Evolutionary conservation across 2,329 filamentous ascomycete genomes (phyloP), one percentile per base, ranked within the genome.

Genomic region (Sporothrix sp.): DNA sequence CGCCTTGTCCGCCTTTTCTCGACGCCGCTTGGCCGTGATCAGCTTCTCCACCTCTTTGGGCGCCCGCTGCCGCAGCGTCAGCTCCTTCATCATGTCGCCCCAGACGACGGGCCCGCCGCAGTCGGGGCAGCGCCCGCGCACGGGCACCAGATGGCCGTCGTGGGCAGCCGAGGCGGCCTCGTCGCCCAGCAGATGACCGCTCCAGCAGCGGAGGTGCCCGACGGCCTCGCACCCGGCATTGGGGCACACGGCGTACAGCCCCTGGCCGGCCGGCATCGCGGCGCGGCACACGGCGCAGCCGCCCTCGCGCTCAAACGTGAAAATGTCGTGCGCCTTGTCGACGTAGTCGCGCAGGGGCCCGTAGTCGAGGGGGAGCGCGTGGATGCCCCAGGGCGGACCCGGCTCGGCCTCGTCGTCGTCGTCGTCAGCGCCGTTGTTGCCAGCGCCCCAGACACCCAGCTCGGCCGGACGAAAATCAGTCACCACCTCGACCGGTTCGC

Each of bases 71-170:
- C 91, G 76, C 44, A 95, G 67, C 46, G 77, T 93, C 58, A 95
- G 66, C 62, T 95, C 90, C 62, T 82, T 90, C 69, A 94, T 84
- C 68, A 96, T 78, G 43, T 85, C 78, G 0, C 74, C 71, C 91
- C 91, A 97, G 46, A 72, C 64, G 2, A 89, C 67, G 4, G 71
- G 65, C 0, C 71, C 70, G 1, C 72, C 66, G 61, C 91, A 97
- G 18, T 68, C 68, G 0, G 87, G 87, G 66, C 91, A 97, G 2
- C 60, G 65, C 2, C 88, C 89, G 30, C 72, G 62, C 1, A 77
- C 71, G 0, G 91, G 91, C 1, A 95, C 61, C 1, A 95, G 59
- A 3, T 69, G 38, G 18, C 5, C 16, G 0, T 62, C 59, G 8
- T 20, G 11, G 3, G 9, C 2, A 6, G 4, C 18, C 13, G 57